Evolutionary conservation across 176 grass and related monocot genomes (phyloP).

Genomic region (Hyparrhenia diplandra): DNA sequence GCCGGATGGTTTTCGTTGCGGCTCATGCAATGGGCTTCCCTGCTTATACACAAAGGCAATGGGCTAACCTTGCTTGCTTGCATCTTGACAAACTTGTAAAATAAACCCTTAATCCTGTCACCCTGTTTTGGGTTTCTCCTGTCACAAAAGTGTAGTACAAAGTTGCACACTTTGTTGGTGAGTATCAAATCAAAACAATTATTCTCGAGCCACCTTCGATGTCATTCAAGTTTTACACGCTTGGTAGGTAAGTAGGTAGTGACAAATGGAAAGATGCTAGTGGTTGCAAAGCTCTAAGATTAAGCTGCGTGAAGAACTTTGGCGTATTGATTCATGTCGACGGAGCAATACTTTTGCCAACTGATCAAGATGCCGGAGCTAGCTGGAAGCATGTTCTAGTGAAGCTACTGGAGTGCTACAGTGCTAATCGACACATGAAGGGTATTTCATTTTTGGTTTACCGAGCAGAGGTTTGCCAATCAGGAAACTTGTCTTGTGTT

Average conservation of each 20-base stretch:
- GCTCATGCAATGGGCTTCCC: too few species aligned
- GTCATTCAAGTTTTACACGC: constrained; percentile 30
- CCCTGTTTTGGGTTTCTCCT: constrained; percentile 5
- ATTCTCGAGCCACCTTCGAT: background rate
- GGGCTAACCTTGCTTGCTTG: background rate
- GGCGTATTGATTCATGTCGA: background rate
- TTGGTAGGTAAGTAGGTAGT: background rate
- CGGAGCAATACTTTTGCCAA: constrained; percentile 17
- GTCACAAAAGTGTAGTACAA: background rate
- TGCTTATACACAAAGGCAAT: too few species aligned
- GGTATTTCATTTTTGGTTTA: background rate
- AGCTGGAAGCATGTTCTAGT: background rate
- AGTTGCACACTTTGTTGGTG: constrained; percentile 10
- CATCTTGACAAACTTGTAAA: constrained; percentile 16
- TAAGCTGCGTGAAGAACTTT: background rate
- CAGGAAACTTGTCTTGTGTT: background rate
- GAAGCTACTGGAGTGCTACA: background rate
- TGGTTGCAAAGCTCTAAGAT: too few species aligned
- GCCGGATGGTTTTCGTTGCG: background rate
- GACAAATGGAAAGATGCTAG: background rate
- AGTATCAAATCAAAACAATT: background rate
- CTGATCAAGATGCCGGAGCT: background rate
- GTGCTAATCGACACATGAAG: background rate
- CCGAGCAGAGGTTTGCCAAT: background rate
- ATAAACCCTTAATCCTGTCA: background rate